Evolutionary conservation across 139 green algal species (phyloP).

Genomic region (Chlamydomonas sp.): DNA sequence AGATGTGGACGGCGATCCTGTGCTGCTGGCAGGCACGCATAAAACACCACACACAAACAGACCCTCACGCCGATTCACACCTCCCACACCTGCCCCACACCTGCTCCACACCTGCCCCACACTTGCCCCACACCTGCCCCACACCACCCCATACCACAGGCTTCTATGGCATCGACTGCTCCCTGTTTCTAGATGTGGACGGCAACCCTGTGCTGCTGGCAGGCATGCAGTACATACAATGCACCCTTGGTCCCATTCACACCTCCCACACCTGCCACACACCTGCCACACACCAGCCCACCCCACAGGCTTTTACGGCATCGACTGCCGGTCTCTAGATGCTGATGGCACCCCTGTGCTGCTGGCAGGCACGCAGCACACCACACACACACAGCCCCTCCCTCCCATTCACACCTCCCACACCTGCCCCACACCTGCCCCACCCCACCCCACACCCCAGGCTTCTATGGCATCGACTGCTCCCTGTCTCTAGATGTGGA

Average conservation of each 20-base stretch:
- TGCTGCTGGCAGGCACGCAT: conserved; percentile 10
- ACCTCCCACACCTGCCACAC: not conserved
- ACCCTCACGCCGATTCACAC: too few species aligned
- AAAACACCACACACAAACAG: conserved; percentile 11
- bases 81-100: too few species aligned
- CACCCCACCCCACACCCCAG: too few species aligned
- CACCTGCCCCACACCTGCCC: too few species aligned
- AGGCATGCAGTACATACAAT: not conserved
- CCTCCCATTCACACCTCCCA: too few species aligned
- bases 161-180: not conserved
- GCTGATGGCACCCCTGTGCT: conserved; percentile 8
- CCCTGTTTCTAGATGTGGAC: conserved; percentile 13
- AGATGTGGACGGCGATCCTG: conserved; percentile 10
- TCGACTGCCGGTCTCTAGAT: conserved; percentile 14
- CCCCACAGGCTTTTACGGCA: not conserved
- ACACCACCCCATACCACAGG: not conserved
- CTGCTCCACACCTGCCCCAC: too few species aligned
- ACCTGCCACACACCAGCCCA: too few species aligned
- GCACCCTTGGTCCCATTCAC: not conserved
- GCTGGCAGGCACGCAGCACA: not conserved
- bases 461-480: conserved; percentile 28
- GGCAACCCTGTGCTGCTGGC: conserved; percentile 21
- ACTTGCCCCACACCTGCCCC: too few species aligned
- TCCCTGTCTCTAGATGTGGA: conserved; percentile 16
- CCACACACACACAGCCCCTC: too few species aligned